Evolutionary conservation across 768 basidiomycete species (phyloP).

Genomic region (Serendipita sp.): DNA sequence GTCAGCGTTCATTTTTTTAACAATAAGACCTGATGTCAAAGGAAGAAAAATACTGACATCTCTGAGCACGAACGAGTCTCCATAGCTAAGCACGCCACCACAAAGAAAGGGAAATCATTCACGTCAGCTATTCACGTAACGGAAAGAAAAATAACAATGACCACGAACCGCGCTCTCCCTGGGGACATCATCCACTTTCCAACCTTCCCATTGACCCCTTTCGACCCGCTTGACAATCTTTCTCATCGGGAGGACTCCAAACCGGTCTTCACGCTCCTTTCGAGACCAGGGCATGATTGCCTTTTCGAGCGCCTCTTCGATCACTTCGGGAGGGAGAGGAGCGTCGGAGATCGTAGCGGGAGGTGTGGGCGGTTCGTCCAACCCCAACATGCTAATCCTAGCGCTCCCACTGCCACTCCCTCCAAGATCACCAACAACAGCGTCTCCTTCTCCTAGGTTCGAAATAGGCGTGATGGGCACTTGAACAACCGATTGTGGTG

Average conservation of each 20-base stretch:
- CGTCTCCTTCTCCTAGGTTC: too few relatives aligned
- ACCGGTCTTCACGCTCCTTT: neutral
- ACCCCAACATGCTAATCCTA: too few relatives aligned
- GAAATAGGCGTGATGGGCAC: too few relatives aligned
- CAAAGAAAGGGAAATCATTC: too few relatives aligned
- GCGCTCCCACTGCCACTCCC: too few relatives aligned
- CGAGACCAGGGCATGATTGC: neutral
- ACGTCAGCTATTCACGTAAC: neutral
- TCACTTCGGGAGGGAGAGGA: neutral
- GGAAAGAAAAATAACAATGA: neutral
- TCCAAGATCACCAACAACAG: too few relatives aligned
- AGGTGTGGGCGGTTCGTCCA: neutral
- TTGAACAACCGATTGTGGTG: too few relatives aligned
- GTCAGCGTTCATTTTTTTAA: too few relatives aligned
- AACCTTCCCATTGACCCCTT: neutral
- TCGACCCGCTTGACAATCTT: constrained; percentile 4
- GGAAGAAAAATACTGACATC: neutral
- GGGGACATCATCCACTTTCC: neutral
- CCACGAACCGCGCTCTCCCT: neutral
- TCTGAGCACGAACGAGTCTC: neutral
- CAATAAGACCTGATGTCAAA: too few relatives aligned
- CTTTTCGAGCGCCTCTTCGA: neutral
- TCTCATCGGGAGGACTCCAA: neutral
- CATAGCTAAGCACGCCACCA: neutral
- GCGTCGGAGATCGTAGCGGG: neutral